These are phyloP conservation scores for Lagenidium sp. DNA, from an alignment of 352 stramenopile species.

Conservation along the genomic window DNA sequence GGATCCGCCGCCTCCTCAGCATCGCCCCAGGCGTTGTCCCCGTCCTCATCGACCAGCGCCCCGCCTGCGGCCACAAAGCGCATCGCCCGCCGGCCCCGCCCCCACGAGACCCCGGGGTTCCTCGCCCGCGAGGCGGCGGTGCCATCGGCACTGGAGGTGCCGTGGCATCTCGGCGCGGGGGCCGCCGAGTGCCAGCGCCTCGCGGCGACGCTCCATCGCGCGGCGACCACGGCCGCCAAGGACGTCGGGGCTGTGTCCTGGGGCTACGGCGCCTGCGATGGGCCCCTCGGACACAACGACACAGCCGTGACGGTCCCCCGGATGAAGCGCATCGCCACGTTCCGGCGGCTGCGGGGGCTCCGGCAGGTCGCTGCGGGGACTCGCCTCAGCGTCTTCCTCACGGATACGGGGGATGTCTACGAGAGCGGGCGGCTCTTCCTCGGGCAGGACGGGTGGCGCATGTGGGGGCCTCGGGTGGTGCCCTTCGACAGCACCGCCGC, in stretches of 20 bases:
- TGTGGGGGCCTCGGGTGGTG: conserved; percentile 39
- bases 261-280: conserved; percentile 45
- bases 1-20: too few species aligned
- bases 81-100: conserved; percentile 24
- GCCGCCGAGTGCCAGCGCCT: conserved; percentile 30
- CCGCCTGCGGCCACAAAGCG: too few species aligned
- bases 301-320: conserved; percentile 9
- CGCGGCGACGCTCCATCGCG: conserved; percentile 26
- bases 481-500: background rate
- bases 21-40: too few species aligned
- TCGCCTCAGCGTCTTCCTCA: conserved; percentile 55
- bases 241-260: conserved; percentile 30
- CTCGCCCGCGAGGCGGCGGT: conserved; percentile 24
- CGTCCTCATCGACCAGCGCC: too few species aligned
- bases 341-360: conserved; percentile 26
- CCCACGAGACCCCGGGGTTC: conserved; percentile 34
- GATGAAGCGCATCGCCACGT: conserved; percentile 26
- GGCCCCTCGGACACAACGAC: conserved; percentile 27
- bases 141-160: background rate
- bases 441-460: conserved; percentile 39
- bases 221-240: conserved; percentile 15
- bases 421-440: conserved; percentile 43
- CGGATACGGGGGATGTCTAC: conserved; percentile 27
- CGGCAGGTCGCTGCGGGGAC: conserved; percentile 36
- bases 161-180: conserved; percentile 12